A percentile compares a stretch with the other conserved stretches of the same genome.
Evolutionary conservation across 225 moss, liverwort and hornwort species (phyloP).

Genomic region (Asterella californica): DNA sequence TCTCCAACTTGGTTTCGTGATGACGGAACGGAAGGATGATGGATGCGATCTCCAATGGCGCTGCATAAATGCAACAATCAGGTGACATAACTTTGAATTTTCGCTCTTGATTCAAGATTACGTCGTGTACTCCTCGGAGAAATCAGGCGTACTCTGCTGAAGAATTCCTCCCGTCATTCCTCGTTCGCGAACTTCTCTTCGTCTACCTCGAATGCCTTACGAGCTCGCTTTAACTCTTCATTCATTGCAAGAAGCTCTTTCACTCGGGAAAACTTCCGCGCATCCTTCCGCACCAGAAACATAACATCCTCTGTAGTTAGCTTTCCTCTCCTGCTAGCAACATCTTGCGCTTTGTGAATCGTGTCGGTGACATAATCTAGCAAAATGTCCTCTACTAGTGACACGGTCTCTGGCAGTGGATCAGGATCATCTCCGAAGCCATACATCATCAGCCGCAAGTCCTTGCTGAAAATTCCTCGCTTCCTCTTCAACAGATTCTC

Average conservation of each 20-base stretch:
- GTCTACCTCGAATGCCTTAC: constrained; percentile 49
- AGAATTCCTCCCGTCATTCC: constrained; percentile 24
- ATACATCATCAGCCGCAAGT: constrained; percentile 90
- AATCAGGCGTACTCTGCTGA: not conserved
- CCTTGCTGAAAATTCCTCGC: constrained; percentile 77
- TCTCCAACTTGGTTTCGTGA: not conserved
- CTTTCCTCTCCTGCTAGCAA: constrained; percentile 72
- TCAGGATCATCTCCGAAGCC: constrained; percentile 94
- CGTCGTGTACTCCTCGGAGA: not conserved
- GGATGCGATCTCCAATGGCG: not conserved
- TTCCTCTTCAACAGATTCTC: constrained; percentile 75
- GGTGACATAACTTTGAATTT: not conserved
- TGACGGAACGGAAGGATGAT: not conserved
- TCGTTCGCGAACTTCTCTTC: constrained; percentile 48
- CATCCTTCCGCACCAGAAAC: constrained; percentile 62
- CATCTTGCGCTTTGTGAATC: constrained; percentile 69
- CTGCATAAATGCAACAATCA: no score
- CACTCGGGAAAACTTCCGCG: constrained; percentile 41
- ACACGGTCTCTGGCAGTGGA: constrained; percentile 86
- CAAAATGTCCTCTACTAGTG: constrained; percentile 81
- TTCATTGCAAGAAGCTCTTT: constrained; percentile 51
- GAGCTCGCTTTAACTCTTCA: constrained; percentile 46
- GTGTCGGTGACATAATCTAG: constrained; percentile 82
- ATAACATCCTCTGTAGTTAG: constrained; percentile 77
- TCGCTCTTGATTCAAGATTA: no score